Evolutionary conservation across 2,329 filamentous ascomycete species (phyloP).

Genomic region (Colletotrichum liaoningense): DNA sequence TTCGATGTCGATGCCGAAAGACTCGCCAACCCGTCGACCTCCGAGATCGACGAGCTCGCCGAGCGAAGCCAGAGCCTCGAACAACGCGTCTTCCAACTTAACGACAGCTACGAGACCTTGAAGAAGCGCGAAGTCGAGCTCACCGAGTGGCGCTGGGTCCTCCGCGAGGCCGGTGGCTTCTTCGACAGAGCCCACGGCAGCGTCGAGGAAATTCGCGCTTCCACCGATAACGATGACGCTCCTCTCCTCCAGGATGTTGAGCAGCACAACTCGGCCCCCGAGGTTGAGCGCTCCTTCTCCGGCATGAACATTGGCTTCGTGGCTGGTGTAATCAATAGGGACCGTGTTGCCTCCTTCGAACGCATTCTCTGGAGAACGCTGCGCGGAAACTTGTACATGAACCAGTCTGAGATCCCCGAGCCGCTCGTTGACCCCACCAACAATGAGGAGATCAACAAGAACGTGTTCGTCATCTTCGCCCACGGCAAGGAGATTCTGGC

Average conservation of each 20-base stretch:
- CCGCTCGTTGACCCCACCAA: constrained; percentile 90
- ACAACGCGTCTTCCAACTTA: constrained; percentile 89
- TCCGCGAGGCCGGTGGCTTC: constrained; percentile 95
- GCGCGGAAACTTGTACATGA: constrained; percentile 99
- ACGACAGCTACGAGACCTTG: constrained; percentile 98
- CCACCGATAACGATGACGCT: constrained; percentile 90
- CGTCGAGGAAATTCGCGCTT: constrained; percentile 95
- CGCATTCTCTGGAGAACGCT: constrained; percentile 97
- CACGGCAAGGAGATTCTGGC: constrained; percentile 98
- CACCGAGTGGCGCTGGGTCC: constrained; percentile 98
- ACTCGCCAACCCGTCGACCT: constrained; percentile 87
- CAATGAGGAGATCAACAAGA: constrained; percentile 95
- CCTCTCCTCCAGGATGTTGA: constrained; percentile 94
- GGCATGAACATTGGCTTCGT: constrained; percentile 99
- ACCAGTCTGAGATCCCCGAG: constrained; percentile 98
- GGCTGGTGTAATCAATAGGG: constrained; percentile 92
- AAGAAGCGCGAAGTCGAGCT: constrained; percentile 98
- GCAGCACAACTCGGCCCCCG: constrained; percentile 75
- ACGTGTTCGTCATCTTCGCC: constrained; percentile 99
- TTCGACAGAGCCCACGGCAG: constrained; percentile 97
- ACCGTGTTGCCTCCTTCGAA: constrained; percentile 95
- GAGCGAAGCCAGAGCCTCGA: constrained; percentile 94
- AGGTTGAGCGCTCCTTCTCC: constrained; percentile 87
- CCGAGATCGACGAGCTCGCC: constrained; percentile 95
- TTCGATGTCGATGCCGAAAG: constrained; percentile 91